Percentiles rank a stretch among this genome's conserved stretches.
phyloP scores from a whole-genome alignment of 176 grass and related monocot genomes.

The Calamus simplicifolius region DNA sequence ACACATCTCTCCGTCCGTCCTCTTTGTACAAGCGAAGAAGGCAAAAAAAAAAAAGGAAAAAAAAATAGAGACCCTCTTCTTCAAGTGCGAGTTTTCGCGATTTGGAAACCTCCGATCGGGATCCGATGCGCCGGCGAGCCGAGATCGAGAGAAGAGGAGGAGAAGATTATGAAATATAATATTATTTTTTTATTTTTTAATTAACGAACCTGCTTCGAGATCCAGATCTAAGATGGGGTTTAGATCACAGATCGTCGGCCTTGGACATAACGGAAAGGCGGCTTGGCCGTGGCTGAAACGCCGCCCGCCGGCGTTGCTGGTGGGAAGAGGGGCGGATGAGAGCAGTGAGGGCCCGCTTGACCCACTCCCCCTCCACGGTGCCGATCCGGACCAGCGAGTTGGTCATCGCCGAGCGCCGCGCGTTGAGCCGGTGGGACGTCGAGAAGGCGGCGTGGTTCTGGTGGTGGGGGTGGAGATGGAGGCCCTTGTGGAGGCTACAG shows the following conservation, averaged over 20 bases:
- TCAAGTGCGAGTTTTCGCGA: no score
- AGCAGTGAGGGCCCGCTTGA: slow-evolving; percentile 45
- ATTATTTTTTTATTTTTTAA: slow-evolving; percentile 5
- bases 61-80: no score
- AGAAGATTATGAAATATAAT: neutral
- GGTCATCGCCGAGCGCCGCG: slow-evolving; percentile 22
- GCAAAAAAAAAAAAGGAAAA: no score
- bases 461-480: slow-evolving; percentile 5
- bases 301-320: slow-evolving; percentile 31
- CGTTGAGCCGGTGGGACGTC: slow-evolving; percentile 18
- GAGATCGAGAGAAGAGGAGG: neutral
- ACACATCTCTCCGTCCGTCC: no score
- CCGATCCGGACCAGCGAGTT: slow-evolving; percentile 39
- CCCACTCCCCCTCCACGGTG: slow-evolving; percentile 37
- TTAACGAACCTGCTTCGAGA: slow-evolving; percentile 1
- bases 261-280: slow-evolving; percentile 47
- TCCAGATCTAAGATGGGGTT: neutral
- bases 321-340: slow-evolving; percentile 32
- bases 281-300: slow-evolving; percentile 19
- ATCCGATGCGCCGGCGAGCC: slow-evolving; percentile 1
- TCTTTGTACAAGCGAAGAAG: no score
- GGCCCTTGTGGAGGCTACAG: slow-evolving; percentile 54
- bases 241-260: slow-evolving; percentile 33
- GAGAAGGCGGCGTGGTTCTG: slow-evolving; percentile 3
- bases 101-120: neutral